Evolutionary conservation across 2,329 filamentous ascomycete species (phyloP).

Genomic region (Raffaelea ambrosiae): DNA sequence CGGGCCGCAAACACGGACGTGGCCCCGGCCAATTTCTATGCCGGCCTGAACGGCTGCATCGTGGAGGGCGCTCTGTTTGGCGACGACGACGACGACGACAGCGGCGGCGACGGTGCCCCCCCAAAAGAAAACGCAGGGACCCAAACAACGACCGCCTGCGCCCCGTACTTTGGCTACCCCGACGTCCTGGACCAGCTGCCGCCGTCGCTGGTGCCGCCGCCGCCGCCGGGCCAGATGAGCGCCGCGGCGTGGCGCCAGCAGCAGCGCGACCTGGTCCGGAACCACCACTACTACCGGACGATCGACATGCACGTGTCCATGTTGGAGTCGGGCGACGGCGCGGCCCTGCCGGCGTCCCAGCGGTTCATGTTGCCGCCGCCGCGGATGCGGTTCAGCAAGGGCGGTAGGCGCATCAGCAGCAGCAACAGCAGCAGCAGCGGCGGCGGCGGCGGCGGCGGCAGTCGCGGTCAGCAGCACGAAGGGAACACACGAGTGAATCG

Average conservation of each 20-base stretch:
- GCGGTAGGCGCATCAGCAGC: not conserved
- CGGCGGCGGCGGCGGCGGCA: not conserved
- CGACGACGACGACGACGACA: not conserved
- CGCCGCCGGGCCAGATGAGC: not conserved
- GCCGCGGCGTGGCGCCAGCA: not conserved
- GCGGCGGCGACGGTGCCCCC: not conserved
- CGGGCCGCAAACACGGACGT: conserved; percentile 35
- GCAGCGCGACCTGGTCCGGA: not conserved
- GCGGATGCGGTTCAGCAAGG: conserved; percentile 6
- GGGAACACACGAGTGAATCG: too few species aligned
- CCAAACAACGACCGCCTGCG: too few species aligned
- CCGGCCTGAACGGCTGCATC: conserved; percentile 38
- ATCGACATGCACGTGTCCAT: conserved; percentile 10
- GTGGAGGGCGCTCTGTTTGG: conserved; percentile 29
- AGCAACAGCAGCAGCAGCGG: not conserved
- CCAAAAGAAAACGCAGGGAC: too few species aligned
- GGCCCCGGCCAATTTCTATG: conserved; percentile 36
- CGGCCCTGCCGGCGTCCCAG: conserved; percentile 11
- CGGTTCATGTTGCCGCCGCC: conserved; percentile 12
- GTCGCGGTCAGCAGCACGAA: too few species aligned
- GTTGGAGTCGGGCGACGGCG: conserved; percentile 21
- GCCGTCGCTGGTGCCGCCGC: not conserved
- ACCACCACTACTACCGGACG: conserved; percentile 13
- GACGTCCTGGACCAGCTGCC: conserved; percentile 3
- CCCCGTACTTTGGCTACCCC: conserved; percentile 10